Percentiles rank a stretch among this genome's conserved stretches.
Evolutionary conservation across 106 monocot genomes (phyloP).

Genomic region (Allium sativum): DNA sequence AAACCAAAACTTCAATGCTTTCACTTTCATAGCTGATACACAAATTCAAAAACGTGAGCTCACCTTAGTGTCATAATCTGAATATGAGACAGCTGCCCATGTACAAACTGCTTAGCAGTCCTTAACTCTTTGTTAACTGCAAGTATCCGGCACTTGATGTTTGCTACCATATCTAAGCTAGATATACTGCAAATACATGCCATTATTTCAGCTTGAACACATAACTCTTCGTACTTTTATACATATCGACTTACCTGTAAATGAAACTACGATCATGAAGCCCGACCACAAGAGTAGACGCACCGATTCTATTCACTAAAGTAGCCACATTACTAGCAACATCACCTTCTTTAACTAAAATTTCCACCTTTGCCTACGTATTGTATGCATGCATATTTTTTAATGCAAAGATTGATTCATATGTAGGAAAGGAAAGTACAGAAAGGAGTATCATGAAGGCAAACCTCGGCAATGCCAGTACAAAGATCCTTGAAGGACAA

Average conservation of each 20-base stretch:
- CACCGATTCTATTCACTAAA: slow-evolving; percentile 46
- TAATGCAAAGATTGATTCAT: too few species aligned
- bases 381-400: not conserved
- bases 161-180: not conserved
- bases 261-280: slow-evolving; percentile 85
- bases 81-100: slow-evolving; percentile 44
- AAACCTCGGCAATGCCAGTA: slow-evolving; percentile 64
- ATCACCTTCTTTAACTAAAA: slow-evolving; percentile 83
- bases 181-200: slow-evolving; percentile 11
- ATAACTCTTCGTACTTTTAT: too few species aligned
- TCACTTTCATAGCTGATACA: too few species aligned
- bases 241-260: slow-evolving; percentile 38
- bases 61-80: slow-evolving; percentile 30
- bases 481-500: slow-evolving; percentile 91
- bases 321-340: slow-evolving; percentile 34
- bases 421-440: too few species aligned
- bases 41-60: not conserved
- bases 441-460: not conserved
- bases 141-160: slow-evolving; percentile 43
- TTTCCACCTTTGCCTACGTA: slow-evolving; percentile 83
- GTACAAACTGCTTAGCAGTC: slow-evolving; percentile 15
- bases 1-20: too few species aligned
- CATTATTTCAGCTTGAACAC: too few species aligned
- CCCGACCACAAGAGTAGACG: slow-evolving; percentile 66
- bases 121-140: slow-evolving; percentile 34